These are phyloP conservation scores for Rhodotorula babjevae DNA, from an alignment of 768 basidiomycete species.

Conservation along the genomic window DNA sequence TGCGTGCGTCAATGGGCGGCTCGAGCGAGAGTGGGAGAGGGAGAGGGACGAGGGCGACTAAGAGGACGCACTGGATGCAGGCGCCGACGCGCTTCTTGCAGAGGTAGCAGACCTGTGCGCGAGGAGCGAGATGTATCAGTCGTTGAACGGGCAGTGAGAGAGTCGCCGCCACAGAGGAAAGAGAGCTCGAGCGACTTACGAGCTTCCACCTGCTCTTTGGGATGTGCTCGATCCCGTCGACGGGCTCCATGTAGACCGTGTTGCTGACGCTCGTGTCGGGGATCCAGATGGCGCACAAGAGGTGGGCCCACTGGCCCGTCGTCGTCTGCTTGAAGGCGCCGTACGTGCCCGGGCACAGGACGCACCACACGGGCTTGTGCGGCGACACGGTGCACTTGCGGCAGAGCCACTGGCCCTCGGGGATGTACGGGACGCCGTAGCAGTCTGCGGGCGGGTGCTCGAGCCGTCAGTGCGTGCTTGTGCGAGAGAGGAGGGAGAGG, in stretches of 20 bases:
- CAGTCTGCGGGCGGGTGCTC: constrained; percentile 76
- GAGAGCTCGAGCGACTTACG: constrained; percentile 55
- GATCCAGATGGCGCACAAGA: constrained; percentile 95
- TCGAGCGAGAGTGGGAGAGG: background rate
- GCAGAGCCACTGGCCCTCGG: constrained; percentile 99
- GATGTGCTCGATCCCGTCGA: constrained; percentile 80
- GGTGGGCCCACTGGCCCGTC: constrained; percentile 87
- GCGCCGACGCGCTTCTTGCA: constrained; percentile 67
- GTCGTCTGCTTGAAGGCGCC: constrained; percentile 98
- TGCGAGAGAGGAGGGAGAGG: too few species aligned
- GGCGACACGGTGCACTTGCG: constrained; percentile 97
- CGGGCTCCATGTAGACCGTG: constrained; percentile 96
- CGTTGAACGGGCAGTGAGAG: too few species aligned
- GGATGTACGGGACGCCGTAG: constrained; percentile 98
- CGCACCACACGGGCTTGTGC: constrained; percentile 88
- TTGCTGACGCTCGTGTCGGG: constrained; percentile 90
- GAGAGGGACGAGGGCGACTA: background rate
- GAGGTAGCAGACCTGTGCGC: constrained; percentile 58
- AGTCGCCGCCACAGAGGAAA: too few species aligned
- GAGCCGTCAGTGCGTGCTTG: background rate
- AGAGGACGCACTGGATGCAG: constrained; percentile 67
- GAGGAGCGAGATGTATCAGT: background rate
- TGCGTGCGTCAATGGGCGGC: background rate
- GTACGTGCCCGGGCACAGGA: constrained; percentile 93
- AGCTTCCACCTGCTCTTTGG: constrained; percentile 90